Base-by-base conservation (phyloP, 441 rosid genomes). In the Arabidopsis lyrata region DNA sequence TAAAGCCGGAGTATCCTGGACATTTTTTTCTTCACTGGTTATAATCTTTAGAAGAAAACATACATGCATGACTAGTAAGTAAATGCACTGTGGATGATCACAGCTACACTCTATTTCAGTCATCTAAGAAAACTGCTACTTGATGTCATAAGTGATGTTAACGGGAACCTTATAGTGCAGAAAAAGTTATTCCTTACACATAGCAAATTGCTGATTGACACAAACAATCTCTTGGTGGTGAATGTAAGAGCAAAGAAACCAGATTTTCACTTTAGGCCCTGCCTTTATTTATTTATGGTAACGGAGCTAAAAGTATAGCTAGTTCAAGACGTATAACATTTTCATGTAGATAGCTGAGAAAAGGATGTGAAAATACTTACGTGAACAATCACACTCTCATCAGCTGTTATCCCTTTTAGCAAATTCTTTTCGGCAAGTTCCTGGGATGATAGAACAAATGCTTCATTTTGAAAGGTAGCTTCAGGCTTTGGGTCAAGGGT, bases 381-480 rank as follows among this genome's bases (percentile, higher is more conserved):
- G 32, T 86, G 91, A 81, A 90, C 86, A 66, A 86, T 83, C 45
- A 90, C 91, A 83, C 83, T 90, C 79, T 88, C 93, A 56, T 88
- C 91, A 56, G 95, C 91, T 62, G 92, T 90, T 73, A 90, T 88
- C 81, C 93, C 95, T 80, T 88, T 90, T 29, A 88, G 84, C 75
- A 90, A 80, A 84, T 88, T 90, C 76, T 85, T 84, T 73, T 60
- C 80, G 55, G 82, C 67, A 41, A 83, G 84, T 75, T 90, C 87
- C 27, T 82, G 82, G 52, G 77, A 77, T 50, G 93, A 79, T 69
- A 84, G 56, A 73, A 81, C 81, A 72, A 81, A 86, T 63, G 85
- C 83, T 76, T 53, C 83, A 76, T 77, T 74, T 52, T 87, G 56
- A 59, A n/a, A 61, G 11, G 45, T n/a, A 64, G 55, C 85, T 49